A percentile compares a stretch with the other conserved stretches of the same genome.
phyloP scores from a whole-genome alignment of 2,329 filamentous ascomycete genomes.

The Fusarium hostae region DNA sequence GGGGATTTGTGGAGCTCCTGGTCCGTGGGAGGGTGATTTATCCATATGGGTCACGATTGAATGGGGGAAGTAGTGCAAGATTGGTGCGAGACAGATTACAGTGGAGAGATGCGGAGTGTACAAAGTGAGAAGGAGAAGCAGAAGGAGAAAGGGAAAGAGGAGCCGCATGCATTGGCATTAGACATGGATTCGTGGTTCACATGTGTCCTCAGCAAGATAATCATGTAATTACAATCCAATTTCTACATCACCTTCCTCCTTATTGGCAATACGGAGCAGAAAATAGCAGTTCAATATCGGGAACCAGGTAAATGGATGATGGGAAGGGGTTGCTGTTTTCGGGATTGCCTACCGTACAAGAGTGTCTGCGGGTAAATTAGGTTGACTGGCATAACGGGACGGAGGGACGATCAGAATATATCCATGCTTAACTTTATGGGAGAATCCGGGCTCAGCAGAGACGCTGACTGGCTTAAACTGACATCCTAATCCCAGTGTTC shows the following conservation, averaged over 20 bases:
- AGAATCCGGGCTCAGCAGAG: slow-evolving; percentile 34
- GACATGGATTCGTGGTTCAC: slow-evolving; percentile 1
- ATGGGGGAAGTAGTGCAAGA: slow-evolving; percentile 23
- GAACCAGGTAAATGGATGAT: background rate
- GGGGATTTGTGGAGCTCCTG: slow-evolving; percentile 33
- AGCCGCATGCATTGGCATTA: slow-evolving; percentile 4
- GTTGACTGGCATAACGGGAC: slow-evolving; percentile 34
- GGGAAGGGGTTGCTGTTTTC: slow-evolving; percentile 20
- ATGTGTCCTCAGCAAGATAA: slow-evolving; percentile 6
- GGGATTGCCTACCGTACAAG: slow-evolving; percentile 30
- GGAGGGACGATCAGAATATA: slow-evolving; percentile 39
- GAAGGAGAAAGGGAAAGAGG: background rate
- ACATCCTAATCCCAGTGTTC: slow-evolving; percentile 13
- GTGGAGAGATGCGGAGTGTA: slow-evolving; percentile 30
- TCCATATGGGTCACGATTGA: slow-evolving; percentile 37
- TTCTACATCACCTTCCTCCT: slow-evolving; percentile 9
- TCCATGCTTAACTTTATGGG: slow-evolving; percentile 37
- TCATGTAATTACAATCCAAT: background rate
- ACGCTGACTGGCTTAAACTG: slow-evolving; percentile 37
- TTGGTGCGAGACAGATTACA: slow-evolving; percentile 34
- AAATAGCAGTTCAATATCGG: background rate
- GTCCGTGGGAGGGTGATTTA: slow-evolving; percentile 40
- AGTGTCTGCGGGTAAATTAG: slow-evolving; percentile 27
- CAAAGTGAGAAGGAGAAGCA: slow-evolving; percentile 35
- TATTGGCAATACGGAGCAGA: slow-evolving; percentile 1